Conservation (phyloP, 2,329 filamentous ascomycete species). For the Penicillium sclerotiorum region DNA sequence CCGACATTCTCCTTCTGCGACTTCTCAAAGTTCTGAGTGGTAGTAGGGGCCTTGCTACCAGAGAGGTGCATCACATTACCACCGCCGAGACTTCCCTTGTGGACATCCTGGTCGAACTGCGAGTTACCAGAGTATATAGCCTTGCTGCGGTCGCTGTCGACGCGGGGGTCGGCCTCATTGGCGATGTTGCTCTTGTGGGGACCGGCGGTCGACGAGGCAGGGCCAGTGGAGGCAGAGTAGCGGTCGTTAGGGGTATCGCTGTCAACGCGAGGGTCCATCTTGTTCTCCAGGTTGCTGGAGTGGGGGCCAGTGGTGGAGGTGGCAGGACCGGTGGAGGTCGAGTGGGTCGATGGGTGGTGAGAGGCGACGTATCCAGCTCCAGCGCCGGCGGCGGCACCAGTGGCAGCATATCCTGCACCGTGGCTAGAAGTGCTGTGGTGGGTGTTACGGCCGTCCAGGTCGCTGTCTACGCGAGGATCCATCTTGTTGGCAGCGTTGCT, state of each 20-base stretch:
- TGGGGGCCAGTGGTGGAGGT: constrained; percentile 17
- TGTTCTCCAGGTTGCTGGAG: constrained; percentile 6
- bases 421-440: constrained; percentile 3
- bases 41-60: constrained; percentile 16
- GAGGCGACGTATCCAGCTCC: constrained; percentile 1
- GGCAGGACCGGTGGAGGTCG: background rate
- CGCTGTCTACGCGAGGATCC: constrained; percentile 21
- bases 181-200: constrained; percentile 20
- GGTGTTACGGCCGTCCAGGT: constrained; percentile 5
- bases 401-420: constrained; percentile 1
- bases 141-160: constrained; percentile 17
- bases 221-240: constrained; percentile 12
- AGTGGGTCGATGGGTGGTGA: background rate
- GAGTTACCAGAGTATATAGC: constrained; percentile 13
- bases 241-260: constrained; percentile 2
- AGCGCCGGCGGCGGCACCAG: constrained; percentile 1
- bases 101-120: constrained; percentile 18
- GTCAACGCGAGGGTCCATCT: constrained; percentile 6
- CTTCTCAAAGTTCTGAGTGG: constrained; percentile 23
- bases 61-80: constrained; percentile 11
- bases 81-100: constrained; percentile 17
- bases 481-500: constrained; percentile 14
- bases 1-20: constrained; percentile 10
- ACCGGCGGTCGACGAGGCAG: constrained; percentile 16
- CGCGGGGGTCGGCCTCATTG: constrained; percentile 21